Conservation (phyloP, 2,329 filamentous ascomycete genomes). For the Metarhizium guizhouense region DNA sequence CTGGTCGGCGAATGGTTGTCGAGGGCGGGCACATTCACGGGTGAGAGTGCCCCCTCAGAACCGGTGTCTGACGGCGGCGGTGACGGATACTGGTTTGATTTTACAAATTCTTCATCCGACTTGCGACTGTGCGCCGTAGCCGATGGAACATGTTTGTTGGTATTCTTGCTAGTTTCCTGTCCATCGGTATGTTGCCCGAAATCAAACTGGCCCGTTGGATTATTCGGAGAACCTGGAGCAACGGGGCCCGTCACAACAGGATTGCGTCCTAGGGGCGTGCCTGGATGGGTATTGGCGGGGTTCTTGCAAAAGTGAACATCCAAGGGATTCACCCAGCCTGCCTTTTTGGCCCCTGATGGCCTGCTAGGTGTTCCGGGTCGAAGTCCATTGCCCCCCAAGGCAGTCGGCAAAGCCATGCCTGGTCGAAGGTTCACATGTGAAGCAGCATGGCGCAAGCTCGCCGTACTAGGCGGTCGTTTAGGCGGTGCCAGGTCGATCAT, state of each 20-base stretch:
- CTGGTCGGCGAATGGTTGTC: conserved; percentile 11
- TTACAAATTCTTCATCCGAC: background rate
- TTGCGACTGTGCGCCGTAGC: background rate
- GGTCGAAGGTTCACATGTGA: conserved; percentile 30
- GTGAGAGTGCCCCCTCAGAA: conserved; percentile 12
- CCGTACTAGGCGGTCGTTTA: conserved; percentile 18
- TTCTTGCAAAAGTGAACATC: conserved; percentile 33
- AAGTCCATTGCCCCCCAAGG: conserved; percentile 20
- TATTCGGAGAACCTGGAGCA: conserved; percentile 17
- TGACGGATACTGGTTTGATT: conserved; percentile 22
- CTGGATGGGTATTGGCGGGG: conserved; percentile 9
- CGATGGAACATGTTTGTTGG: background rate
- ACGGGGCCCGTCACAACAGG: background rate
- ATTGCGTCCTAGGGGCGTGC: conserved; percentile 1
- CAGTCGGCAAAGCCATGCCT: conserved; percentile 20
- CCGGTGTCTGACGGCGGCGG: conserved; percentile 27
- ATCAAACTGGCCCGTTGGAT: conserved; percentile 32
- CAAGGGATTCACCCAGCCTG: conserved; percentile 37
- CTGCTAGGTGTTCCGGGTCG: conserved; percentile 17
- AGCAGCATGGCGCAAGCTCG: conserved; percentile 21
- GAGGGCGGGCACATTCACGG: conserved; percentile 3
- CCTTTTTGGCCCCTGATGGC: conserved; percentile 20
- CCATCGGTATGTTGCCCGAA: conserved; percentile 18
- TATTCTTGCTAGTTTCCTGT: background rate
- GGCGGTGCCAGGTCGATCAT: conserved; percentile 33